phyloP scores from a whole-genome alignment of 2,329 filamentous ascomycete genomes.

The Aspergillus pseudoglaucus region DNA sequence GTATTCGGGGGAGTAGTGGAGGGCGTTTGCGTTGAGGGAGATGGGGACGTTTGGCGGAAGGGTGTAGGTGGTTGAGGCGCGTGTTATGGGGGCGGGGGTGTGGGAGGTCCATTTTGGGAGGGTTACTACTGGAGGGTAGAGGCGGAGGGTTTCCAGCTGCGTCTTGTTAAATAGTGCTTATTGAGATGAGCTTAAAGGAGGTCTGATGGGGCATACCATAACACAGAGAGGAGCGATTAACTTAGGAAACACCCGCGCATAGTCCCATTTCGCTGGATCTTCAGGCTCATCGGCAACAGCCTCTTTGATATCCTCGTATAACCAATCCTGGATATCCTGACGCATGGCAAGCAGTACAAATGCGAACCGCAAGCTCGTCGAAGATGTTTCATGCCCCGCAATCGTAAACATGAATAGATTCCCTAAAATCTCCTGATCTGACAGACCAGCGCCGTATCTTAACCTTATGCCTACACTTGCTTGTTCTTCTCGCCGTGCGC shows the following conservation, averaged over 20 bases:
- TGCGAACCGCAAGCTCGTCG: conserved; percentile 40
- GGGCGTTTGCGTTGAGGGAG: conserved; percentile 9
- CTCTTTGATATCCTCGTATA: conserved; percentile 34
- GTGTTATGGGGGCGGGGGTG: conserved; percentile 6
- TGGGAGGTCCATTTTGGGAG: conserved; percentile 24
- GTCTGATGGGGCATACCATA: too few species aligned
- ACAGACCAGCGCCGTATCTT: conserved; percentile 4
- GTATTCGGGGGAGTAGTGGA: conserved; percentile 17
- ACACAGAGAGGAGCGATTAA: conserved; percentile 22
- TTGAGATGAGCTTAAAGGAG: too few species aligned
- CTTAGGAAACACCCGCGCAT: conserved; percentile 32
- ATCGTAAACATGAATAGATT: conserved; percentile 47
- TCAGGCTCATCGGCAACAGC: conserved; percentile 14
- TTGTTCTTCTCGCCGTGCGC: conserved; percentile 1
- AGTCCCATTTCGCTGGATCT: conserved; percentile 27
- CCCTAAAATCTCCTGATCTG: conserved; percentile 40
- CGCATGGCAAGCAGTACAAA: conserved; percentile 41
- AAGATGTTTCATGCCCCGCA: conserved; percentile 48
- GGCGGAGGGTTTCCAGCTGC: conserved; percentile 40
- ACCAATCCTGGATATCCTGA: conserved; percentile 42
- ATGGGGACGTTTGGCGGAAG: conserved; percentile 11
- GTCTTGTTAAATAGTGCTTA: conserved; percentile 9
- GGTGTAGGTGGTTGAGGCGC: conserved; percentile 7
- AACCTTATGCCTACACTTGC: neutral
- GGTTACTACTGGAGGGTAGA: conserved; percentile 31